Conservation (phyloP, 1,139 yeast species). For the Kodamaea anthophila region DNA sequence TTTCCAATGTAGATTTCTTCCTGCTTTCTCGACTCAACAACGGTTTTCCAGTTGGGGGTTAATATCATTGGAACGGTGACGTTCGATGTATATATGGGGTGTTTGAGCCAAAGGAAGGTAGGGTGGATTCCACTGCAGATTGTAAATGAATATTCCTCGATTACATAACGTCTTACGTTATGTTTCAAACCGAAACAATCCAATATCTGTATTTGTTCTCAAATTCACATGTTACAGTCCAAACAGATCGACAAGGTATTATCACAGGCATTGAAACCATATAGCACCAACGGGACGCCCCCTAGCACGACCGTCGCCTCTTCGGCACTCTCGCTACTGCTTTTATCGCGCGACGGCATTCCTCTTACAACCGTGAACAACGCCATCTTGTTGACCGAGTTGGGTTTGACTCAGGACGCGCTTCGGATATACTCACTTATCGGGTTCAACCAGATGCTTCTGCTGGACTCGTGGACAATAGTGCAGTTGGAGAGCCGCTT, state of each 20-base stretch:
- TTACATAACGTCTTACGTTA: too few species aligned
- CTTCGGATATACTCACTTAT: slow-evolving; percentile 42
- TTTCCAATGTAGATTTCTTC: too few species aligned
- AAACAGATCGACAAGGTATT: slow-evolving; percentile 38
- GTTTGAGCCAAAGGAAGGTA: too few species aligned
- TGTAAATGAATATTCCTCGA: too few species aligned
- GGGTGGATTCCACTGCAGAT: too few species aligned
- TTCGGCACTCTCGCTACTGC: slow-evolving; percentile 35
- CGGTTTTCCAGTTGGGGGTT: too few species aligned
- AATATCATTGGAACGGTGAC: too few species aligned
- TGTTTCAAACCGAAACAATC: not conserved
- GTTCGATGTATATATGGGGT: too few species aligned
- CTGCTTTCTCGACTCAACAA: too few species aligned
- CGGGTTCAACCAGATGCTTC: slow-evolving; percentile 31
- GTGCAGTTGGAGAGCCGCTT: slow-evolving; percentile 28
- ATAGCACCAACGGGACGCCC: slow-evolving; percentile 8
- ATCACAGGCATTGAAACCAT: slow-evolving; percentile 34
- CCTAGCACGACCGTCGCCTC: slow-evolving; percentile 11
- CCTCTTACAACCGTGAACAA: slow-evolving; percentile 34
- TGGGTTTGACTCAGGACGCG: slow-evolving; percentile 28
- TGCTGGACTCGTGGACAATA: slow-evolving; percentile 25
- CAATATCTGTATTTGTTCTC: not conserved
- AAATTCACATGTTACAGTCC: slow-evolving; percentile 41
- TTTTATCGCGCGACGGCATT: slow-evolving; percentile 37
- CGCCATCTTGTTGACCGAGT: slow-evolving; percentile 11